phyloP scores from a whole-genome alignment of 2,329 filamentous ascomycete genomes.

The Blastomyces silverae region DNA sequence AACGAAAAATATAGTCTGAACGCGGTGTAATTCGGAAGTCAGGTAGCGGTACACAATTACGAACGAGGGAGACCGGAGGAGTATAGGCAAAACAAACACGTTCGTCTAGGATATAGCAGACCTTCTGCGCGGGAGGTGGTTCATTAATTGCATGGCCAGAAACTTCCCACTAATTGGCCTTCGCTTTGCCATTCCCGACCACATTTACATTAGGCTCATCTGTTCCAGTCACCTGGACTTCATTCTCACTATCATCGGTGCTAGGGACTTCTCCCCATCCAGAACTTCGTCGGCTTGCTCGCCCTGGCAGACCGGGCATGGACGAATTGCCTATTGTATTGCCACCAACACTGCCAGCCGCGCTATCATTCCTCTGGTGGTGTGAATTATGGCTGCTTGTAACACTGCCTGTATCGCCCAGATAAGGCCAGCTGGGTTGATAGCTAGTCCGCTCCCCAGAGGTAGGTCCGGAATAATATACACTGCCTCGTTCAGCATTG shows the following conservation, averaged over 20 bases:
- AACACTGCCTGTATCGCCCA: constrained; percentile 66
- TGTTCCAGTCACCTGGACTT: constrained; percentile 1
- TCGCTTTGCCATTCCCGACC: neutral
- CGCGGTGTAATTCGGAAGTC: neutral
- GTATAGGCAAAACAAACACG: neutral
- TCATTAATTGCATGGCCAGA: neutral
- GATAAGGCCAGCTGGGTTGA: constrained; percentile 53
- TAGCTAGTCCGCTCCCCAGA: constrained; percentile 73
- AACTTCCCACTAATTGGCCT: neutral
- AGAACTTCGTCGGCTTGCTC: constrained; percentile 40
- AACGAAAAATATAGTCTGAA: neutral
- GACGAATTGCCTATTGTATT: constrained; percentile 53
- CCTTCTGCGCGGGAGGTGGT: neutral
- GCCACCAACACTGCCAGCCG: constrained; percentile 65
- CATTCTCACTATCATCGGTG: constrained; percentile 29
- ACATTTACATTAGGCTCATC: neutral
- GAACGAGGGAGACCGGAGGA: neutral
- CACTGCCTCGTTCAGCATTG: constrained; percentile 54
- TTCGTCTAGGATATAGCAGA: neutral
- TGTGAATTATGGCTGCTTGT: constrained; percentile 57
- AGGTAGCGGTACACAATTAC: neutral
- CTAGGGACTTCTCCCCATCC: constrained; percentile 42
- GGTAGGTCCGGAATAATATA: constrained; percentile 59
- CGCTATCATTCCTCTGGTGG: constrained; percentile 74
- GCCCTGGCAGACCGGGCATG: constrained; percentile 31